These are phyloP conservation scores for Nothophaeocryptopus gaeumannii DNA, from an alignment of 2,329 filamentous ascomycete species.

Conservation along the genomic window DNA sequence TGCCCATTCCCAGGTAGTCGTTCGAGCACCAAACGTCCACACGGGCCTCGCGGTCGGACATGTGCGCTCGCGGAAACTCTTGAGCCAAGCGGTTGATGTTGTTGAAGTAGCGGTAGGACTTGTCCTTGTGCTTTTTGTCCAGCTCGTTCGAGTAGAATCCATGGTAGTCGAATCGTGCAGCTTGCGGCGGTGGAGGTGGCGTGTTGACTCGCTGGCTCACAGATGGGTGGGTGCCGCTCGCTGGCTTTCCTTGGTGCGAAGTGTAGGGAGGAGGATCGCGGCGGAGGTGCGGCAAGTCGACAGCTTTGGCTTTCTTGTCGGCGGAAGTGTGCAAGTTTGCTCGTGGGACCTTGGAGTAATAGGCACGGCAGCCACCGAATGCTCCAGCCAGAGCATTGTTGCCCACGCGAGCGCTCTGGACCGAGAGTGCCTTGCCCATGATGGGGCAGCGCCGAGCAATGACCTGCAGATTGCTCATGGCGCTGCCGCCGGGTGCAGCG, in stretches of 20 bases:
- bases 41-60: conserved; percentile 73
- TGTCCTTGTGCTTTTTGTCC: conserved; percentile 99
- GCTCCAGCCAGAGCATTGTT: conserved; percentile 48
- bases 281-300: conserved; percentile 53
- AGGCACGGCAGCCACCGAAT: conserved; percentile 50
- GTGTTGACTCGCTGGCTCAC: conserved; percentile 35
- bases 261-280: conserved; percentile 25
- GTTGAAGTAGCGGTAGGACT: conserved; percentile 99
- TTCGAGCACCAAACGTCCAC: conserved; percentile 99
- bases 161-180: conserved; percentile 80
- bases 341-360: conserved; percentile 54
- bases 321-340: conserved; percentile 79
- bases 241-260: conserved; percentile 15
- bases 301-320: conserved; percentile 71
- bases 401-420: conserved; percentile 62
- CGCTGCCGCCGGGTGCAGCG: conserved; percentile 70
- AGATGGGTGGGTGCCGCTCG: conserved; percentile 6
- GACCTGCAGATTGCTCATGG: conserved; percentile 95
- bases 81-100: conserved; percentile 98
- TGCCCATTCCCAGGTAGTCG: conserved; percentile 97
- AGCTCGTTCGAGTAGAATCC: conserved; percentile 82
- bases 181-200: conserved; percentile 48
- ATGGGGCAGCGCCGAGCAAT: conserved; percentile 93
- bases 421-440: conserved; percentile 89
- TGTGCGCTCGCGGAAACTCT: conserved; percentile 93